A percentile compares a stretch with the other conserved stretches of the same genome.
Conservation (phyloP, 202 grass and related monocot species). For the Brachypodium distachyon region DNA sequence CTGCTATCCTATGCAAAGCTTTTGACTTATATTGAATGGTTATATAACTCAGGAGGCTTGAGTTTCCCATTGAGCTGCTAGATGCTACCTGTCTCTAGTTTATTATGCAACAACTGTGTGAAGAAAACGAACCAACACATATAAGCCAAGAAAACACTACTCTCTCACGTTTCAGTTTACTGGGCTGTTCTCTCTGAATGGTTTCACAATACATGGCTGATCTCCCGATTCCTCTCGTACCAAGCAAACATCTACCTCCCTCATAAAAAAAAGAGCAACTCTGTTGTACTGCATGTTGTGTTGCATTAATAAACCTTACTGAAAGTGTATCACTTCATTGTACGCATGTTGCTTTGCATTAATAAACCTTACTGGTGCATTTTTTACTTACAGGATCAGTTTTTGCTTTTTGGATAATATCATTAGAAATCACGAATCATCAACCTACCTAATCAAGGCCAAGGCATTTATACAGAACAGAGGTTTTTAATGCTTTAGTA, state of each 20-base stretch:
- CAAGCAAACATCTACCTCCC: too few relatives aligned
- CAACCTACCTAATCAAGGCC: neutral
- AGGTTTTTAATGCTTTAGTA: neutral
- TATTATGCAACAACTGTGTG: neutral
- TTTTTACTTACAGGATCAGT: neutral
- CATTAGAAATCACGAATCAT: neutral
- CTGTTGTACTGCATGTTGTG: too few relatives aligned
- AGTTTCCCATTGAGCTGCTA: neutral
- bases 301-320: too few relatives aligned
- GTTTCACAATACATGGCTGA: too few relatives aligned
- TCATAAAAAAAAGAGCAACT: too few relatives aligned
- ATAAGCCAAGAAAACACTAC: neutral
- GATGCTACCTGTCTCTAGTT: neutral
- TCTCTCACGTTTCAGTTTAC: too few relatives aligned
- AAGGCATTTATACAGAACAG: conserved; percentile 1
- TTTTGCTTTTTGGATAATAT: neutral
- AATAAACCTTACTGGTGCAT: neutral
- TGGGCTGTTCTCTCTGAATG: too few relatives aligned
- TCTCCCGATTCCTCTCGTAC: too few relatives aligned
- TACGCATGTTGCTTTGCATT: neutral
- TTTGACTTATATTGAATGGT: neutral
- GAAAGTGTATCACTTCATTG: neutral
- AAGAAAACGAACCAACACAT: neutral
- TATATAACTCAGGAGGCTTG: neutral
- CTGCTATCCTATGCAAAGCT: neutral